Evolutionary conservation across 176 grass and related monocot species (phyloP), one percentile per base, ranked within the genome.

Genomic region (Raddia guianensis): DNA sequence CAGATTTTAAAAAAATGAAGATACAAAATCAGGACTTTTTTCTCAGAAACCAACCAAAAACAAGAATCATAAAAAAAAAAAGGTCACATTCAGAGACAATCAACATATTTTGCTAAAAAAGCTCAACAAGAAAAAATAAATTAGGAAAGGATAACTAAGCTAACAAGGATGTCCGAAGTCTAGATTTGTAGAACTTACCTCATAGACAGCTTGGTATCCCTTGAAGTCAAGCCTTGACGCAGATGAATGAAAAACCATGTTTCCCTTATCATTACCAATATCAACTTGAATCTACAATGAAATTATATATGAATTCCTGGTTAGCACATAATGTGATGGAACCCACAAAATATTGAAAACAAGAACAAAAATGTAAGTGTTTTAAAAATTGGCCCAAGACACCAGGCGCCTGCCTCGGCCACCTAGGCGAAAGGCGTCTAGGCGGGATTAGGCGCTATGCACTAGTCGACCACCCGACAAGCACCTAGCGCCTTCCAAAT

Each of bases 211-310:
- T 78, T 83, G 86, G 82, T 93, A 98, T 84, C 95, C 95, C 70
- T 85, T 83, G 85, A 93, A 98, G 73, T 86, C 86, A 45, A 91
- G 78, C 80, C 49, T 90, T 75, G 95, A 98, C 75, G 88, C 90
- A 53, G 70, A 49, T 6, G 95, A 89, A 76, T 85, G 95, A 78
- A 95, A 87, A 76, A 78, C 70, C 78, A 93, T 83, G 44, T 82
- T 84, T 77, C 89, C 83, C 82, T 89, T 32, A 82, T 81, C 40
- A 86, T 83, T 89, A 73, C 81, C 88, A 88, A 95, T 93, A 57
- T 95, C 92, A 81, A 88, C 90, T 95, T 98, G 95, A 86, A 98
- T 89, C 95, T 98, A 85, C 11, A 86, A 54, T 66, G 19, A 8
- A 86, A 86, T 52, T 13, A 44, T 43, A 73, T 44, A 76, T 73